These are phyloP conservation scores for Ganoderma boninense DNA, from an alignment of 1,284 basidiomycete genomes.

Conservation along the genomic window DNA sequence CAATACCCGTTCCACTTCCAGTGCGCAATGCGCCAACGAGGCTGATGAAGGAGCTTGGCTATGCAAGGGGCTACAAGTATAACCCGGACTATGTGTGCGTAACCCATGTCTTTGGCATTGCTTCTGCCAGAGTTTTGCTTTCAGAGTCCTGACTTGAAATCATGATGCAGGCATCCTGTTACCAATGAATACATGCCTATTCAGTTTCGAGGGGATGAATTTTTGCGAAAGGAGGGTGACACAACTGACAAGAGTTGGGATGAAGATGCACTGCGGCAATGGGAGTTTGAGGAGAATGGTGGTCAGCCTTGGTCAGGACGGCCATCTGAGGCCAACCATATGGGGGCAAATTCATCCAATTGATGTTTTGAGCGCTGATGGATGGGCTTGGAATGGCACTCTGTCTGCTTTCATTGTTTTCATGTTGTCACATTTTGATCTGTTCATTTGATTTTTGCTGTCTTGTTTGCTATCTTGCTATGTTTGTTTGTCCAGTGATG, in stretches of 20 bases:
- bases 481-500: background rate
- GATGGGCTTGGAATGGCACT: no score
- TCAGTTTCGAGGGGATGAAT: slow-evolving; percentile 51
- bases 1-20: slow-evolving; percentile 75
- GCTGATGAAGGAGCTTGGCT: slow-evolving; percentile 86
- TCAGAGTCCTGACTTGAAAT: background rate
- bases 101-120: background rate
- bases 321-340: slow-evolving; percentile 8
- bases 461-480: slow-evolving; percentile 6
- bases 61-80: slow-evolving; percentile 78
- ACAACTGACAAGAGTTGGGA: slow-evolving; percentile 73
- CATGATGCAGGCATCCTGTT: slow-evolving; percentile 69
- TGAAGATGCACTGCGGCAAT: slow-evolving; percentile 71
- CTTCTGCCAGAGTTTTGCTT: slow-evolving; percentile 4
- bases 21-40: slow-evolving; percentile 90
- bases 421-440: background rate
- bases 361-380: background rate
- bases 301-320: slow-evolving; percentile 74
- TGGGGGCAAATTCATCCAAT: background rate
- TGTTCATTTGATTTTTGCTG: background rate
- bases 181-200: slow-evolving; percentile 68
- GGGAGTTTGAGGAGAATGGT: slow-evolving; percentile 76
- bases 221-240: slow-evolving; percentile 65
- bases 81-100: slow-evolving; percentile 80
- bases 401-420: background rate